A percentile compares a stretch with the other conserved stretches of the same genome.
Conservation (phyloP, 768 basidiomycete genomes). For the Rhizopogon roseolus region DNA sequence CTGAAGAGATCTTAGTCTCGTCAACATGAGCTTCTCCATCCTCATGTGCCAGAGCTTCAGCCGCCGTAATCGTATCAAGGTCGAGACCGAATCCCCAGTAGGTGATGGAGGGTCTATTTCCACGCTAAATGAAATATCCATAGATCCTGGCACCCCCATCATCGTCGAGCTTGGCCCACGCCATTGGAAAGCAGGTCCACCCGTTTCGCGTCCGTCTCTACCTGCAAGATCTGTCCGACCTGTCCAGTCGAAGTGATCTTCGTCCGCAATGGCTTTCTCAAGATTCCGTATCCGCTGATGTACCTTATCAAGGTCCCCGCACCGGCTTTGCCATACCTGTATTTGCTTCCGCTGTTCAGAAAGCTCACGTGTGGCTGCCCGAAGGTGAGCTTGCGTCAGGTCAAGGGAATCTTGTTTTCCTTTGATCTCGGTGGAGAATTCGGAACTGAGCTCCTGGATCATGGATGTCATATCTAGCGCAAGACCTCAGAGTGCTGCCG, state of each 20-base stretch:
- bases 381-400: constrained; percentile 80
- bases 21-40: constrained; percentile 69
- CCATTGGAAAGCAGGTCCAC: constrained; percentile 60
- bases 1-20: constrained; percentile 63
- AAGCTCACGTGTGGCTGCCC: constrained; percentile 84
- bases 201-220: constrained; percentile 28
- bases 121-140: constrained; percentile 57
- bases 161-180: constrained; percentile 66
- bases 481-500: constrained; percentile 5
- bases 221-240: constrained; percentile 57
- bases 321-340: constrained; percentile 65
- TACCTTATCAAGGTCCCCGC: constrained; percentile 76
- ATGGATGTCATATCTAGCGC: constrained; percentile 75
- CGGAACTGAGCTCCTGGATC: constrained; percentile 71
- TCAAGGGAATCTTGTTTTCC: constrained; percentile 86
- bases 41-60: constrained; percentile 81
- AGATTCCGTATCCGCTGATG: constrained; percentile 81
- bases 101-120: constrained; percentile 76
- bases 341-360: constrained; percentile 88
- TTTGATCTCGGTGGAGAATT: constrained; percentile 82
- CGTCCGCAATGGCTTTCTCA: constrained; percentile 70
- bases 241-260: constrained; percentile 86
- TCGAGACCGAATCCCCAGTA: constrained; percentile 47
- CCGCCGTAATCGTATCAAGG: constrained; percentile 67
- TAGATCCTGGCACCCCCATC: constrained; percentile 56